Conservation (phyloP, 805 yeast genomes). For the Candida boleticola region DNA sequence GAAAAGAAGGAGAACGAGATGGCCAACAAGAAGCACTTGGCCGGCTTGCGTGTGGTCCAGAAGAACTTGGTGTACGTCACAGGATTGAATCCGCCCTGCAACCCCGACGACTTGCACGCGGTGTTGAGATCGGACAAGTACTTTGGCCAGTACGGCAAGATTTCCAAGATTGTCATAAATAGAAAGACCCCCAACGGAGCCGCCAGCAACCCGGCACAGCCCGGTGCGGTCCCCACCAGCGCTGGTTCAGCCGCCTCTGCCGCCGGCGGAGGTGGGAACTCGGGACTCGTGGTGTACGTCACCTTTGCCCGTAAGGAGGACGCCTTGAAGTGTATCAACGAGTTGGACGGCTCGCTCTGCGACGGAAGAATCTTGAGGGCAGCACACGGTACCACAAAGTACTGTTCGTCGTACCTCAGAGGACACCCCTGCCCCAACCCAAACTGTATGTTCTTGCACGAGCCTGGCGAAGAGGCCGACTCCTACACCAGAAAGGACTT, state of each 20-base stretch:
- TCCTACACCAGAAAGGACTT: conserved; percentile 88
- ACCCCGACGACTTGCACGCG: conserved; percentile 78
- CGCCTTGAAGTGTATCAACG: conserved; percentile 89
- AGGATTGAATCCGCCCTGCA: conserved; percentile 84
- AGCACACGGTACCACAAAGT: conserved; percentile 97
- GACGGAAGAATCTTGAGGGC: conserved; percentile 91
- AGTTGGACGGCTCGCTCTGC: conserved; percentile 87
- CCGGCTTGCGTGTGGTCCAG: conserved; percentile 98
- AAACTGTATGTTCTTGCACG: conserved; percentile 97
- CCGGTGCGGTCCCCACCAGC: not conserved
- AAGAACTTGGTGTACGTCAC: conserved; percentile 95
- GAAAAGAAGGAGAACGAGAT: conserved; percentile 89
- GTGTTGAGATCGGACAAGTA: conserved; percentile 85
- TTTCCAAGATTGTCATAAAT: conserved; percentile 89
- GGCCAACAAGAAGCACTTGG: conserved; percentile 80
- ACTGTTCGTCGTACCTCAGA: conserved; percentile 92
- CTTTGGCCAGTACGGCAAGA: conserved; percentile 98
- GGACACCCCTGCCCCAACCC: conserved; percentile 98
- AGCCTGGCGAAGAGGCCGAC: conserved; percentile 99
- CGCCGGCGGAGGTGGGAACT: conserved; percentile 32
- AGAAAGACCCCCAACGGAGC: conserved; percentile 53
- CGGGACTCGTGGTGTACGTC: conserved; percentile 93
- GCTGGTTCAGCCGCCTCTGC: not conserved
- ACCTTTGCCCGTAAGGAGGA: conserved; percentile 93
- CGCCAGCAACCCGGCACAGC: not conserved